Evolutionary conservation across 2,329 filamentous ascomycete species (phyloP), one percentile per base, ranked within the genome.

Genomic region (Talaromyces sp.): DNA sequence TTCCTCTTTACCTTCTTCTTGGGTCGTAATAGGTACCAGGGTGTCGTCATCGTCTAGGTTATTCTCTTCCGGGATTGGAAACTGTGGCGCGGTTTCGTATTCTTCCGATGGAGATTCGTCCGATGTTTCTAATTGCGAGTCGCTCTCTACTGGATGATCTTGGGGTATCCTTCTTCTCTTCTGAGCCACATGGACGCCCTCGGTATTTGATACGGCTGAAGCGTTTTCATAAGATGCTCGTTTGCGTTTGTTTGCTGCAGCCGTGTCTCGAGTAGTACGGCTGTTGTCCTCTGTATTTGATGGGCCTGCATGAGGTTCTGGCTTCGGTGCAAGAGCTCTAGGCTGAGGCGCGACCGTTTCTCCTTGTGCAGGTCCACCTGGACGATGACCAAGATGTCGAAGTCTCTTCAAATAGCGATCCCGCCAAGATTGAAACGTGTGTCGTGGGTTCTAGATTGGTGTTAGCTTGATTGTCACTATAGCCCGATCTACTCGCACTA

Each of bases 361-460:
- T 59, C 33, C 59, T 54, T 22, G 54, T 9, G 63, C 54, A 66
- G 59, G 68, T 35, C 73, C 69, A 14, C 74, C 77, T 19, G 79
- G 79, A 2, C 76, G 75, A 41, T 73, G 72, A 16, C 9, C 66
- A 14, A 35, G 72, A 13, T 75, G 75, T 22, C 75, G 73, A 11
- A 83, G 68, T 24, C 67, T 70, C 66, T 78, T 83, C 14, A 81
- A 39, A 68, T 79, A 83, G n/a, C 81, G 77, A 69, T 81, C 75
- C 39, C 82, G 77, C 77, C 79, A 83, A 37, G 82, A 83, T 70
- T 84, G 82, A 69, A 69, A 83, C 2, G 81, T 77, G 70, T 84
- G 82, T 56, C 74, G 70, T 11, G 80, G 77, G 67, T 80, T 70
- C 80, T 81, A 65, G 11, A 27, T 6, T 24, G 2, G 13, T 24